These are phyloP conservation scores for Fraxinus velutina DNA, from an alignment of 305 asterid species.

Conservation along the genomic window DNA sequence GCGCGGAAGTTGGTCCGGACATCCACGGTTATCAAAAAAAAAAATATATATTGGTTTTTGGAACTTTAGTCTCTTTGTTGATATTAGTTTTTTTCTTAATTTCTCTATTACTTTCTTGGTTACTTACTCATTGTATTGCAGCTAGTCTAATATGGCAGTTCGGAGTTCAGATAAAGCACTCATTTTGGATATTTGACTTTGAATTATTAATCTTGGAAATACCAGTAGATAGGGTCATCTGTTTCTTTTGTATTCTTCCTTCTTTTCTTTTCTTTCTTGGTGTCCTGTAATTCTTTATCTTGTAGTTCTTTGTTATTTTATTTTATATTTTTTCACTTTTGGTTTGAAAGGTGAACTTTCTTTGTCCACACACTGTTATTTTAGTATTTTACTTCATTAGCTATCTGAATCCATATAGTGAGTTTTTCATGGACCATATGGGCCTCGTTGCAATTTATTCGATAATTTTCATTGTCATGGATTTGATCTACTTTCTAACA, in stretches of 20 bases:
- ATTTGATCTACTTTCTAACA: background rate
- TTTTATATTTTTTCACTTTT: background rate
- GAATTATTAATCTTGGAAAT: background rate
- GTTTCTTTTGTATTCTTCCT: background rate
- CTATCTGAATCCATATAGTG: background rate
- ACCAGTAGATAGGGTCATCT: background rate
- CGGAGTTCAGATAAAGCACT: background rate
- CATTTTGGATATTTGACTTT: background rate
- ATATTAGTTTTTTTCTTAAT: background rate
- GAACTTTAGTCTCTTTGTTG: background rate
- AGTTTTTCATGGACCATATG: background rate
- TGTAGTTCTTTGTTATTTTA: background rate
- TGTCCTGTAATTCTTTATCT: background rate
- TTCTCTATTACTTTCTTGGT: background rate
- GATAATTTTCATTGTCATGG: background rate
- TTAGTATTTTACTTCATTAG: background rate
- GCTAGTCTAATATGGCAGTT: slow-evolving; percentile 3
- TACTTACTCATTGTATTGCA: background rate
- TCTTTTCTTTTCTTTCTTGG: background rate
- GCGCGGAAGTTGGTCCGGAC: too few relatives aligned
- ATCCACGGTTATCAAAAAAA: too few relatives aligned
- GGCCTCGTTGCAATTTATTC: background rate
- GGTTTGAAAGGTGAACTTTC: background rate
- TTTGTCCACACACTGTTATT: background rate
- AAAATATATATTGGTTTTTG: background rate